Evolutionary conservation across 2,329 filamentous ascomycete genomes (phyloP).

Genomic region (Penicillium sp.): DNA sequence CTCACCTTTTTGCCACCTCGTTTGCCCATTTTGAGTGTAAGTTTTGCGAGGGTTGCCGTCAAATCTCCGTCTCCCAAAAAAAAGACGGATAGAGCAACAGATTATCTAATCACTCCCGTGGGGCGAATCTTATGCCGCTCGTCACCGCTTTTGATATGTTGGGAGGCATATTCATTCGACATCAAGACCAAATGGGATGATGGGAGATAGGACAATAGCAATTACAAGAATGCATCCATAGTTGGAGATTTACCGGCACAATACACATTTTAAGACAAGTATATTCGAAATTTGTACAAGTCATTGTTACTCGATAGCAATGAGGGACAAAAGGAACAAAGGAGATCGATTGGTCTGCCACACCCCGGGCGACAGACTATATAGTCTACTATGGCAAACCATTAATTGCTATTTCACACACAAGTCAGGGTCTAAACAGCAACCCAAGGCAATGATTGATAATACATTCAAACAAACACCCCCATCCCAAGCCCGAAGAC

Average conservation of each 20-base stretch:
- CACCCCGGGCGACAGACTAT: slow-evolving; percentile 32
- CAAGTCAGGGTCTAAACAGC: slow-evolving; percentile 36
- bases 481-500: slow-evolving; percentile 17
- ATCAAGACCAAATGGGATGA: not conserved
- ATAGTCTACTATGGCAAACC: slow-evolving; percentile 40
- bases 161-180: not conserved
- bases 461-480: slow-evolving; percentile 37
- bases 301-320: not conserved
- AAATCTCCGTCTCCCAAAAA: slow-evolving; percentile 26
- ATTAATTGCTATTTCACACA: slow-evolving; percentile 41
- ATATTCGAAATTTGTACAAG: not conserved
- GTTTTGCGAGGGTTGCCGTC: slow-evolving; percentile 16
- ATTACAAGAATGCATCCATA: not conserved
- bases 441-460: slow-evolving; percentile 40
- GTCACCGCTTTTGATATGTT: slow-evolving; percentile 12
- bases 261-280: not conserved
- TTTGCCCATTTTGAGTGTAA: slow-evolving; percentile 39
- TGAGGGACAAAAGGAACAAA: slow-evolving; percentile 33
- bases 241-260: not conserved
- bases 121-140: slow-evolving; percentile 11
- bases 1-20: slow-evolving; percentile 39
- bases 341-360: slow-evolving; percentile 34
- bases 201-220: not conserved
- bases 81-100: slow-evolving; percentile 19
- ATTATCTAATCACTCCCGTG: slow-evolving; percentile 20